Percentiles rank a stretch among this genome's conserved stretches.
These are phyloP conservation scores for Xerocomellus chrysenteron DNA, from an alignment of 768 basidiomycete genomes.

Conservation along the genomic window DNA sequence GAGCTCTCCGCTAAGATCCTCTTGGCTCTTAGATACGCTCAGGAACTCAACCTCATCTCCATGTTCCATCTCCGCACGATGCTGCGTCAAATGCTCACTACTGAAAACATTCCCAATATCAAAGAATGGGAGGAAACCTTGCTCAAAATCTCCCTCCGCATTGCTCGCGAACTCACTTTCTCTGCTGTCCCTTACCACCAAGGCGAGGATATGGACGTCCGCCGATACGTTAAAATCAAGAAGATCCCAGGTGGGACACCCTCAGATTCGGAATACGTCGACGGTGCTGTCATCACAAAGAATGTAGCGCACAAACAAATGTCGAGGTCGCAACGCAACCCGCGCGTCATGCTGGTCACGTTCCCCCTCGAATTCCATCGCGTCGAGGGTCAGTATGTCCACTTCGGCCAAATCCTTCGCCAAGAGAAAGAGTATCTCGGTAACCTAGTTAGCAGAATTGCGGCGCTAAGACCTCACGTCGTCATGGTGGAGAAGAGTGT, in stretches of 20 bases:
- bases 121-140: conserved; percentile 88
- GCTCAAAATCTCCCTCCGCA: conserved; percentile 76
- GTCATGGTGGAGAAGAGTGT: conserved; percentile 91
- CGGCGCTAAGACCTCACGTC: conserved; percentile 88
- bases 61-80: conserved; percentile 89
- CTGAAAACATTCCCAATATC: conserved; percentile 77
- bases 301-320: conserved; percentile 97
- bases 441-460: conserved; percentile 84
- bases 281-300: conserved; percentile 96
- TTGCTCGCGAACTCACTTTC: conserved; percentile 83
- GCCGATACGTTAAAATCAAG: conserved; percentile 96
- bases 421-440: conserved; percentile 93
- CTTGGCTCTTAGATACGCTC: conserved; percentile 57
- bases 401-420: conserved; percentile 85
- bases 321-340: conserved; percentile 77
- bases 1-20: not conserved
- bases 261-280: conserved; percentile 92
- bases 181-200: conserved; percentile 67
- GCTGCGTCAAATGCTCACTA: conserved; percentile 86
- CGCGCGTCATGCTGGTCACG: conserved; percentile 94
- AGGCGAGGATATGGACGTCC: conserved; percentile 92
- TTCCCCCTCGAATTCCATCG: conserved; percentile 94
- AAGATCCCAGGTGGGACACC: conserved; percentile 95
- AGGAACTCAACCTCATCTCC: conserved; percentile 81
- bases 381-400: conserved; percentile 89